Percentiles rank a stretch among this genome's conserved stretches.
Conservation (phyloP, 2,329 filamentous ascomycete species). For the Colletotrichum tamarilloi region DNA sequence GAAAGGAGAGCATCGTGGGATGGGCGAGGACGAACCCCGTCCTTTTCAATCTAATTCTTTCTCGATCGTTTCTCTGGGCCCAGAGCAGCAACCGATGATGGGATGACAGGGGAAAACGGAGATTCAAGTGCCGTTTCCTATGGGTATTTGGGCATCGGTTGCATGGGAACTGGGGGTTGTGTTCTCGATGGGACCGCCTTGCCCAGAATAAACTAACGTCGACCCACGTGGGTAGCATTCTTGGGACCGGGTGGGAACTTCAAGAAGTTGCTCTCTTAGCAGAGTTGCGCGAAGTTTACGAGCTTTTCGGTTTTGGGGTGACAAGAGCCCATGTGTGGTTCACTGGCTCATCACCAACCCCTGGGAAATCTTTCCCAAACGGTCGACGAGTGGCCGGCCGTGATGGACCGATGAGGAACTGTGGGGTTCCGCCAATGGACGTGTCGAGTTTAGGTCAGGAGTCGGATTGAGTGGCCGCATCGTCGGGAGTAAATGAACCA, state of each 20-base stretch:
- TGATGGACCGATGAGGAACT: conserved; percentile 14
- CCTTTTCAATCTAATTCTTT: conserved; percentile 10
- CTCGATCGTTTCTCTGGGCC: neutral
- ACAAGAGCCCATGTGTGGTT: neutral
- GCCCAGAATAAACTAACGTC: conserved; percentile 20
- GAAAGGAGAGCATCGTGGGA: neutral
- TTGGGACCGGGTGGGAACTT: neutral
- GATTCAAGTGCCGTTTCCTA: conserved; percentile 25
- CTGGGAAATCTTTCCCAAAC: neutral
- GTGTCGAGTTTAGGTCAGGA: conserved; percentile 19
- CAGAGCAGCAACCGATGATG: neutral
- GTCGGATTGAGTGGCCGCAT: conserved; percentile 24
- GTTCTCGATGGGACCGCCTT: neutral
- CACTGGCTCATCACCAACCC: neutral
- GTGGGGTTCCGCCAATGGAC: conserved; percentile 23
- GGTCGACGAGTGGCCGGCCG: neutral
- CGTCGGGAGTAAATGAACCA: conserved; percentile 28
- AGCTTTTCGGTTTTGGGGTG: neutral
- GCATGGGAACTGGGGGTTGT: neutral
- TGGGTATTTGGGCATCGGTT: conserved; percentile 8
- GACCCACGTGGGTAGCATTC: conserved; percentile 12
- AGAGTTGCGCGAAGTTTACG: neutral
- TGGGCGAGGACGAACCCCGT: neutral
- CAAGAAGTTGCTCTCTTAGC: neutral
- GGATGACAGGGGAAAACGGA: conserved; percentile 15